These are phyloP conservation scores for Penicillium sp. DNA, from an alignment of 2,329 filamentous ascomycete species.

Conservation along the genomic window DNA sequence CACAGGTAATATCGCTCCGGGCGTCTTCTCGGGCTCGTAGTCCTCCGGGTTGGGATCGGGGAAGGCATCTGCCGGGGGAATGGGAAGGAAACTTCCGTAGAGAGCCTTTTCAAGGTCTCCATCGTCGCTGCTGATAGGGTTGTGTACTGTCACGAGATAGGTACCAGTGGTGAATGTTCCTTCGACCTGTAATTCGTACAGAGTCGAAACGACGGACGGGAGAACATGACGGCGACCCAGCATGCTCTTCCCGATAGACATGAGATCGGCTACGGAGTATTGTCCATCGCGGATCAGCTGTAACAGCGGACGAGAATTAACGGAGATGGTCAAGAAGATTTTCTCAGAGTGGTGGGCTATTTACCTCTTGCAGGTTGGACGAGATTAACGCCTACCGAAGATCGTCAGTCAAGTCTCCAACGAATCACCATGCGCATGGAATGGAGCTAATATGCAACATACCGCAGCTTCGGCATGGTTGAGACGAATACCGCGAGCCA, in stretches of 20 bases:
- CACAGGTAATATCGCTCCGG: constrained; percentile 68
- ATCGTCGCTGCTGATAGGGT: constrained; percentile 76
- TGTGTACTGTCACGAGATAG: constrained; percentile 87
- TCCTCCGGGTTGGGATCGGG: constrained; percentile 54
- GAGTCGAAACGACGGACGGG: constrained; percentile 67
- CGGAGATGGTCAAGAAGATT: too few relatives aligned
- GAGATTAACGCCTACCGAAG: constrained; percentile 23
- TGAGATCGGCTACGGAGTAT: constrained; percentile 84
- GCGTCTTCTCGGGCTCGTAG: constrained; percentile 60
- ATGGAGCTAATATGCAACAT: constrained; percentile 17
- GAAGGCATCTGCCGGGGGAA: constrained; percentile 63
- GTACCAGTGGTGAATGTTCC: constrained; percentile 86
- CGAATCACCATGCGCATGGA: too few relatives aligned
- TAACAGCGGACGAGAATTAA: too few relatives aligned
- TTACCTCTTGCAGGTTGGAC: too few relatives aligned
- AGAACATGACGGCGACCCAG: constrained; percentile 86
- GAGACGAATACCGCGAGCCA: constrained; percentile 77
- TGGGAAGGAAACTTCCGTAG: constrained; percentile 81
- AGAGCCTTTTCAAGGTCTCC: constrained; percentile 77
- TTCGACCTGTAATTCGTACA: constrained; percentile 82
- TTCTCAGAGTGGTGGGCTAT: too few relatives aligned
- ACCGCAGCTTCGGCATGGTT: constrained; percentile 86
- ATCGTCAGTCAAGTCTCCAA: too few relatives aligned
- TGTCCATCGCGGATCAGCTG: constrained; percentile 89
- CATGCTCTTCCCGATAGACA: constrained; percentile 83